These are phyloP conservation scores for Ophiostoma sp. DNA, from an alignment of 2,329 filamentous ascomycete genomes.

Conservation along the genomic window DNA sequence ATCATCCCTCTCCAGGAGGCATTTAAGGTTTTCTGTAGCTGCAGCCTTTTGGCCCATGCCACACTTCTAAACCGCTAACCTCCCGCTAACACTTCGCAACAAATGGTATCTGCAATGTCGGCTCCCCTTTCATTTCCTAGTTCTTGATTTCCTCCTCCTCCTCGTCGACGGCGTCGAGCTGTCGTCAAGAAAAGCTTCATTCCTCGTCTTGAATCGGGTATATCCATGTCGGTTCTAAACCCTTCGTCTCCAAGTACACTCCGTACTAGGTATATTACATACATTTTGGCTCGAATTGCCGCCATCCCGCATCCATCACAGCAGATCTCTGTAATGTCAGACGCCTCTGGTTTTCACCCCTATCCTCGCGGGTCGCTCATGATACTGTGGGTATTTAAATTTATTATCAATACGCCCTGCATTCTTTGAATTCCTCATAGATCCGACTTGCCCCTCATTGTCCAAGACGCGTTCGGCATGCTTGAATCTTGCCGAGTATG, in stretches of 20 bases:
- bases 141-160: neutral
- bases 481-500: neutral
- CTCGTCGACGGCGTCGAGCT: neutral
- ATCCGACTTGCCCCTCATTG: too few species aligned
- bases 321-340: too few species aligned
- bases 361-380: too few species aligned
- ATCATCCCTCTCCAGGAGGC: neutral
- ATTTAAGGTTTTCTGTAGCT: constrained; percentile 9
- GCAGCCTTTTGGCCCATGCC: neutral
- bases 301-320: too few species aligned
- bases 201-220: neutral
- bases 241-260: too few species aligned
- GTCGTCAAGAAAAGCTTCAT: neutral
- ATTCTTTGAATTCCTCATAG: too few species aligned
- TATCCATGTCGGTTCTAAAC: neutral
- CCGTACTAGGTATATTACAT: too few species aligned
- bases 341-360: too few species aligned
- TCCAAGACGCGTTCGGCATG: too few species aligned
- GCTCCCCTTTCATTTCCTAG: constrained; percentile 9
- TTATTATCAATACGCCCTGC: too few species aligned
- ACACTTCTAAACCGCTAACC: neutral
- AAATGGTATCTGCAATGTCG: neutral
- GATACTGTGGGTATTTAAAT: too few species aligned
- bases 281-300: too few species aligned
- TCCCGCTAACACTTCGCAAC: neutral